These are phyloP conservation scores for Collybia nuda DNA, from an alignment of 768 basidiomycete species.

Conservation along the genomic window DNA sequence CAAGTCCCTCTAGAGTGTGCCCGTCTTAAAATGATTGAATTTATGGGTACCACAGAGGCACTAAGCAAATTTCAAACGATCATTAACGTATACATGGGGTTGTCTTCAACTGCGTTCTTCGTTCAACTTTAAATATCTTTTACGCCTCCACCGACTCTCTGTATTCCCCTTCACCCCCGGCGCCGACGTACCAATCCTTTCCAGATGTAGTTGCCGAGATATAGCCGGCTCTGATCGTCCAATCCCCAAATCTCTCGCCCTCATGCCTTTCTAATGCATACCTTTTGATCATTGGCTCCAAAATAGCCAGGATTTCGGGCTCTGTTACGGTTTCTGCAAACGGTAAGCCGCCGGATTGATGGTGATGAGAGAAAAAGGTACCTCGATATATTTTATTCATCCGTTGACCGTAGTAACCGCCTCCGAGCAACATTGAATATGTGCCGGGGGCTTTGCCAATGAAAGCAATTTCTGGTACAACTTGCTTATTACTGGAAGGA, in stretches of 20 bases:
- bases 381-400: conserved; percentile 96
- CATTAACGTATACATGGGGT: no score
- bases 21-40: no score
- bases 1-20: no score
- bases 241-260: conserved; percentile 95
- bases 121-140: background rate
- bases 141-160: conserved; percentile 22
- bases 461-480: conserved; percentile 80
- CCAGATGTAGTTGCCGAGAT: conserved; percentile 85
- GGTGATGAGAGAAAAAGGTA: conserved; percentile 23
- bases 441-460: conserved; percentile 93
- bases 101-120: background rate
- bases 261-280: conserved; percentile 86
- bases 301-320: conserved; percentile 87
- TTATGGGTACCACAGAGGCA: no score
- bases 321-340: conserved; percentile 79
- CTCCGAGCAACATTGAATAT: conserved; percentile 94
- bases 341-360: background rate
- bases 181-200: conserved; percentile 81
- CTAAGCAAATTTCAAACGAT: no score
- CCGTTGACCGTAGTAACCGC: conserved; percentile 91
- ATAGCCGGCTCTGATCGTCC: conserved; percentile 88
- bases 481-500: conserved; percentile 2
- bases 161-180: conserved; percentile 75
- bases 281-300: conserved; percentile 90